Conservation (phyloP, 2,329 filamentous ascomycete genomes). For the Blastomyces emzantsi region DNA sequence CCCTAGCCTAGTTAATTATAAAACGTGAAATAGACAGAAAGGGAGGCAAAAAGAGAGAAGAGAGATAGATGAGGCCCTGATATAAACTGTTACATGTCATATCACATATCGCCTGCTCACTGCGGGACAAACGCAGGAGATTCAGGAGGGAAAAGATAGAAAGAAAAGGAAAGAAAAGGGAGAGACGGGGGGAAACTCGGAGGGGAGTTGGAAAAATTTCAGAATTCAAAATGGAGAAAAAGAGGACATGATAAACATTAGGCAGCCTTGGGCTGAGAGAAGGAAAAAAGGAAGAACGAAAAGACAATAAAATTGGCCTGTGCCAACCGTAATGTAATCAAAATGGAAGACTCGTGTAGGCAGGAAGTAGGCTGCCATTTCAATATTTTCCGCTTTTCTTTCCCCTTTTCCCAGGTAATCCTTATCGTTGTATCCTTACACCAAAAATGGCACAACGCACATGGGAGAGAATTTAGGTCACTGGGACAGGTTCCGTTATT, state of each 20-base stretch:
- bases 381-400: background rate
- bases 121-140: background rate
- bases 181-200: background rate
- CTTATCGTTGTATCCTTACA: no score
- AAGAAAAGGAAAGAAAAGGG: conserved; percentile 2
- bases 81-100: no score
- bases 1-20: background rate
- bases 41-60: background rate
- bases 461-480: background rate
- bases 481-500: background rate
- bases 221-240: background rate
- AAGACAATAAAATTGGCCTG: background rate
- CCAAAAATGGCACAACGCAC: background rate
- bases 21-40: conserved; percentile 13
- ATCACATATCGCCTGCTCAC: no score
- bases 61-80: conserved; percentile 14
- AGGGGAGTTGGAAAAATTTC: background rate
- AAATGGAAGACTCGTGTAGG: no score
- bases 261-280: background rate
- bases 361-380: background rate
- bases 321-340: background rate
- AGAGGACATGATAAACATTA: background rate
- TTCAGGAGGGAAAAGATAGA: conserved; percentile 8
- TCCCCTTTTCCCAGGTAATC: background rate
- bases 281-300: background rate